phyloP scores from a whole-genome alignment of 2,329 filamentous ascomycete genomes.

The Rhynchosporium secalis region DNA sequence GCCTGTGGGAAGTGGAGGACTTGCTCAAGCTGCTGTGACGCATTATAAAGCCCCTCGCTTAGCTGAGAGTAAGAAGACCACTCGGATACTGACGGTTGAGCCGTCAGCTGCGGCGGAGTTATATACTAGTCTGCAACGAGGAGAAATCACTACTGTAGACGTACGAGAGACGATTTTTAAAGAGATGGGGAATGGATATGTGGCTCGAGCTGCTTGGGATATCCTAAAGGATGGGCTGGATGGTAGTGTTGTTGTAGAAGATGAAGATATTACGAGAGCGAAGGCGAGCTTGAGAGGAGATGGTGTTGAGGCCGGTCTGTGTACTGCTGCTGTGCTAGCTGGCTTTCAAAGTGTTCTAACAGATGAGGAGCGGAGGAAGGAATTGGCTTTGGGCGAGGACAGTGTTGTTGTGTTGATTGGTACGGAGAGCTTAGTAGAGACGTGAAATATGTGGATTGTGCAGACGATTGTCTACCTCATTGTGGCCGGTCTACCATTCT shows the following conservation, averaged over 20 bases:
- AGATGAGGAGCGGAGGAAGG: neutral
- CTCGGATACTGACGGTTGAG: slow-evolving; percentile 7
- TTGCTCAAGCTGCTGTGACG: slow-evolving; percentile 12
- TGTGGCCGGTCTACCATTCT: too few relatives aligned
- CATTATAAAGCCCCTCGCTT: slow-evolving; percentile 11
- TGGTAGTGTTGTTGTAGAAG: neutral
- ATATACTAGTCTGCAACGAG: neutral
- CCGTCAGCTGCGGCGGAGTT: neutral
- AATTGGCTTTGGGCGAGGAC: neutral
- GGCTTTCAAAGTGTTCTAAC: neutral
- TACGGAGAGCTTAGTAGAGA: neutral
- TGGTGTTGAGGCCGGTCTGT: neutral
- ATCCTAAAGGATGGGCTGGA: slow-evolving; percentile 6
- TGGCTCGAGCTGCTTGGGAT: slow-evolving; percentile 4
- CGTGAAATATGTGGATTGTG: neutral
- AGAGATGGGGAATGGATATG: slow-evolving; percentile 1
- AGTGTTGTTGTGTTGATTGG: neutral
- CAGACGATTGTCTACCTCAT: too few relatives aligned
- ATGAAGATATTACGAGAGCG: neutral
- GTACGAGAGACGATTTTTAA: neutral
- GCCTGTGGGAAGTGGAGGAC: slow-evolving; percentile 1
- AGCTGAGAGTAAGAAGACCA: neutral
- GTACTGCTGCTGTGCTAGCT: neutral
- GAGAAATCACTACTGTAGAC: neutral
- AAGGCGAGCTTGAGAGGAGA: neutral